These are phyloP conservation scores for Ceratobasidium sp. DNA, from an alignment of 1,284 basidiomycete genomes.

Conservation along the genomic window DNA sequence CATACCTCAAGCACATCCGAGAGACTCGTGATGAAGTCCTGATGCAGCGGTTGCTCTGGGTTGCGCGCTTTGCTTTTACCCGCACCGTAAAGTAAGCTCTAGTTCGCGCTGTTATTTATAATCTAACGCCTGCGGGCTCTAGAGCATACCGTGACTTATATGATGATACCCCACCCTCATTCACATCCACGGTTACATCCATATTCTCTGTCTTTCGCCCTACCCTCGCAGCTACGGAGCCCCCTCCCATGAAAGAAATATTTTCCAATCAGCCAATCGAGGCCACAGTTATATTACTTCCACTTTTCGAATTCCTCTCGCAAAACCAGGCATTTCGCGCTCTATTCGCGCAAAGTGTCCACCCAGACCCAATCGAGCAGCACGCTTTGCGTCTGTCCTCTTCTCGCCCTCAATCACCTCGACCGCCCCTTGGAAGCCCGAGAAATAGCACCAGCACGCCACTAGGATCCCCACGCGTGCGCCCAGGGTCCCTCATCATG, in stretches of 20 bases:
- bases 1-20: slow-evolving; percentile 68
- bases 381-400: slow-evolving; percentile 63
- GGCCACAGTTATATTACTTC: slow-evolving; percentile 68
- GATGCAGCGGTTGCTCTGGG: slow-evolving; percentile 70
- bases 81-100: slow-evolving; percentile 65
- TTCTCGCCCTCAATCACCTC: slow-evolving; percentile 56
- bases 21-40: slow-evolving; percentile 64
- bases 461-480: slow-evolving; percentile 28
- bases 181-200: slow-evolving; percentile 65
- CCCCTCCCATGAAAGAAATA: slow-evolving; percentile 31
- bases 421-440: slow-evolving; percentile 29
- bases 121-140: slow-evolving; percentile 16
- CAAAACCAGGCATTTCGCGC: slow-evolving; percentile 64
- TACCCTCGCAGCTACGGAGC: slow-evolving; percentile 7
- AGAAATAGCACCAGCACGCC: slow-evolving; percentile 24
- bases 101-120: neutral
- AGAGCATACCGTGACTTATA: slow-evolving; percentile 70
- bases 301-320: slow-evolving; percentile 70
- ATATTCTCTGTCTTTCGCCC: slow-evolving; percentile 53
- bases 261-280: slow-evolving; percentile 65
- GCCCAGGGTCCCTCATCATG: slow-evolving; percentile 33
- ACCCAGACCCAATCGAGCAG: slow-evolving; percentile 45
- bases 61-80: slow-evolving; percentile 66
- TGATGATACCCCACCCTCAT: slow-evolving; percentile 66
- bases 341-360: slow-evolving; percentile 57